Conservation (phyloP, 345 rosid genomes). For the Syzygium aromaticum region DNA sequence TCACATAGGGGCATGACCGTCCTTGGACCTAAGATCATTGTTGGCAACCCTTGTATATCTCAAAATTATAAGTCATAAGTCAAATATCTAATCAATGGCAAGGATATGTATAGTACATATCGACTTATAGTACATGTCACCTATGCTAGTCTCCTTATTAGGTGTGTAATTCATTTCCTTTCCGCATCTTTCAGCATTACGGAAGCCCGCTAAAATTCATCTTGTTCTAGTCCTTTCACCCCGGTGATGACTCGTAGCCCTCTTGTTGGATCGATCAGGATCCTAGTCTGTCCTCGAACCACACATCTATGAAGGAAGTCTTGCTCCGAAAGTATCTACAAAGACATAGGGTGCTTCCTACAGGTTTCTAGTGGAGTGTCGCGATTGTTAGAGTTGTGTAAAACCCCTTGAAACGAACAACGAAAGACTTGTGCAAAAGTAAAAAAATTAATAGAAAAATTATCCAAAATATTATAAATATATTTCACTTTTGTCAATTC, state of each 20-base stretch:
- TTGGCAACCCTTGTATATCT: background rate
- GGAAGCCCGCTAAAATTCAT: no score
- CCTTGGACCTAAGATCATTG: background rate
- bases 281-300: background rate
- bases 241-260: background rate
- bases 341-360: background rate
- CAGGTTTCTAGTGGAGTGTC: background rate
- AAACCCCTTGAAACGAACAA: background rate
- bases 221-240: no score
- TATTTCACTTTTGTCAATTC: no score
- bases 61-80: background rate
- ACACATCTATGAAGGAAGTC: background rate
- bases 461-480: no score
- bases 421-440: background rate
- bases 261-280: background rate
- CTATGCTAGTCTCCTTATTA: background rate
- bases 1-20: background rate
- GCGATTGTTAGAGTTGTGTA: background rate
- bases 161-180: background rate
- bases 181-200: background rate
- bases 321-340: background rate
- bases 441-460: background rate
- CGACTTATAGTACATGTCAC: background rate
- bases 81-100: background rate
- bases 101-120: background rate